phyloP scores from a whole-genome alignment of 2,329 filamentous ascomycete genomes.

The Aureobasidium sp. region DNA sequence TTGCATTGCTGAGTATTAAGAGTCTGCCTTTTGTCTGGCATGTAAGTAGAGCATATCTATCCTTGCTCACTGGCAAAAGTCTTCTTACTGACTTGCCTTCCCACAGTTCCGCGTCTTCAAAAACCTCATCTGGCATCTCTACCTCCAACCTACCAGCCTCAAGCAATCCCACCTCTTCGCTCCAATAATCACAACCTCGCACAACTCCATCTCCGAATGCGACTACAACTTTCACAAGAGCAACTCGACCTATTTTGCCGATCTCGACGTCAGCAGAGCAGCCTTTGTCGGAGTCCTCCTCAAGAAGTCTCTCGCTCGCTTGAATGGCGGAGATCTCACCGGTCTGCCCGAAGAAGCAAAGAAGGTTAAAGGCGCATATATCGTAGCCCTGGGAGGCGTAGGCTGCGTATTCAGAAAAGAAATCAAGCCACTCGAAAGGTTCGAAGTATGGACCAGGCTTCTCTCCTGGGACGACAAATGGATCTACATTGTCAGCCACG shows the following conservation, averaged over 20 bases:
- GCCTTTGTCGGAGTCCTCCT: constrained; percentile 60
- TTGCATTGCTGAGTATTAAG: constrained; percentile 62
- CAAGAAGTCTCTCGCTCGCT: constrained; percentile 34
- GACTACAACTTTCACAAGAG: constrained; percentile 83
- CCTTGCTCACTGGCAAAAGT: not conserved
- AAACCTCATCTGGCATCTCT: constrained; percentile 40
- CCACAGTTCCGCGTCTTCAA: constrained; percentile 39
- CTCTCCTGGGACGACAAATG: constrained; percentile 44
- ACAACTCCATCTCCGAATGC: constrained; percentile 65
- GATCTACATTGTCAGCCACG: constrained; percentile 41
- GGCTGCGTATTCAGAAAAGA: constrained; percentile 41
- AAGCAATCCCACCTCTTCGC: constrained; percentile 61
- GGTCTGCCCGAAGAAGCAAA: constrained; percentile 25
- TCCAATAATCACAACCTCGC: constrained; percentile 57
- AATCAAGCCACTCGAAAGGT: constrained; percentile 37
- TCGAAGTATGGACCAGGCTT: constrained; percentile 41
- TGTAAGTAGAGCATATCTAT: constrained; percentile 31
- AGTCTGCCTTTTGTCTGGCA: constrained; percentile 69
- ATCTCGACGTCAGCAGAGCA: constrained; percentile 75
- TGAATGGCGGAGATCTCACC: constrained; percentile 28
- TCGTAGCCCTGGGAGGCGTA: constrained; percentile 40
- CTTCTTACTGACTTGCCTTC: not conserved
- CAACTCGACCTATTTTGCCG: constrained; percentile 78
- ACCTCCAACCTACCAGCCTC: constrained; percentile 35
- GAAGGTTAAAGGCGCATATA: constrained; percentile 24